Evolutionary conservation across 306 rosid genomes (phyloP), one percentile per base, ranked within the genome.

Genomic region (Begonia masoniana): DNA sequence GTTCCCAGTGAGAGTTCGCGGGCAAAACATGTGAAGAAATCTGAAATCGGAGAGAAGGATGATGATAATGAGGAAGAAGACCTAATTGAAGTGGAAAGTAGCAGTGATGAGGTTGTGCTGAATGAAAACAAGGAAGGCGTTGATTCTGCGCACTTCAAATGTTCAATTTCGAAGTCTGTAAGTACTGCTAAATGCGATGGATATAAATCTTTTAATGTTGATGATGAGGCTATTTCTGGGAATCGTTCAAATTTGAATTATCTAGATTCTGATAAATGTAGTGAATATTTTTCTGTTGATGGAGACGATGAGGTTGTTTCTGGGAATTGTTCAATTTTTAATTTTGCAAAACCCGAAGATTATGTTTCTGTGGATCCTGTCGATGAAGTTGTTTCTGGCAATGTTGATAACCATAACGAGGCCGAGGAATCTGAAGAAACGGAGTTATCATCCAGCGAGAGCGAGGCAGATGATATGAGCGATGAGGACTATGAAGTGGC

Each of bases 1-100:
- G 56, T 50, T 4, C 31, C 2, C 51, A 49, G 46, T 11, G 60
- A 54, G 60, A 62, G 67, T 62, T 53, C 67, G 3, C 35, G 54
- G 51, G 7, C 41, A 17, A 62, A 54, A 59, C 19, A 62, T 52
- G 67, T 31, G 13, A 31, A 62, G 6, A 23, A 47, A 46, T 7
- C 10, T 14, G 4, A 21, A 12, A 4, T 14, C 46, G 52, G 47
- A 0, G 42, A n/a, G 7, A 26, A 50, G 60, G 55, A 53, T 15
- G 6, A 10, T 23, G 8, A 5, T 0, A 1, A 31, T 0, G 47
- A 16, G 24, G 24, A 52, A 41, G 60, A 10, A 35, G 50, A 17
- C 35, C 6, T 8, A 42, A 14, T 59, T 19, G 50, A 17, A 43
- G 13, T 55, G 45, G 48, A 43, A 8, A 61, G 58, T 43, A 50